Evolutionary conservation across 257 asterid species (phyloP).

Genomic region (Cynanchum wilfordii): DNA sequence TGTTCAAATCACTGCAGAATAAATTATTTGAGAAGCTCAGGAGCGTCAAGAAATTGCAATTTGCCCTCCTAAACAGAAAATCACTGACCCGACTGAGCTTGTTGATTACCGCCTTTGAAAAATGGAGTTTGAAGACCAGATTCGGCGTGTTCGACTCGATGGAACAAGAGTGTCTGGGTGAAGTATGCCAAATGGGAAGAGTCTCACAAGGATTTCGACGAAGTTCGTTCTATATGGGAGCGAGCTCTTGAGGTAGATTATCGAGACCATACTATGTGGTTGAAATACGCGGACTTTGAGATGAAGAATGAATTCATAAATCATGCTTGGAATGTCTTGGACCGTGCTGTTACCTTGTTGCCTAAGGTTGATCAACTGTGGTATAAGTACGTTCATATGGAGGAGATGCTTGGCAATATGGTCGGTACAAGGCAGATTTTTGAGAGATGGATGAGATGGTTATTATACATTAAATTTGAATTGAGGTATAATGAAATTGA

Average conservation of each 20-base stretch:
- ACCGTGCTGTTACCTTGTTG: too few relatives aligned
- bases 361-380: constrained; percentile 54
- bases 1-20: constrained; percentile 16
- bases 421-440: constrained; percentile 70
- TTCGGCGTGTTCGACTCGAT: constrained; percentile 65
- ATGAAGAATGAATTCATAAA: constrained; percentile 71
- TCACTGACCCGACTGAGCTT: constrained; percentile 60
- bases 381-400: constrained; percentile 90
- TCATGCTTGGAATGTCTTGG: constrained; percentile 44
- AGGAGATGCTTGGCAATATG: constrained; percentile 68
- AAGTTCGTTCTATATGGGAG: constrained; percentile 35
- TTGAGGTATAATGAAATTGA: too few relatives aligned
- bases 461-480: constrained; percentile 37
- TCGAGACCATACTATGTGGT: constrained; percentile 71
- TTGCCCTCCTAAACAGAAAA: constrained; percentile 75
- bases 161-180: constrained; percentile 50
- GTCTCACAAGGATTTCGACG: too few relatives aligned
- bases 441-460: constrained; percentile 87
- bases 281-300: constrained; percentile 76
- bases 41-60: constrained; percentile 78
- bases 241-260: constrained; percentile 81
- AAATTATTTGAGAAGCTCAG: constrained; percentile 73
- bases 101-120: constrained; percentile 71
- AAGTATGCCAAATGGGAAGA: too few relatives aligned
- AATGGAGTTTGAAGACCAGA: constrained; percentile 58